Base-by-base conservation (phyloP, 139 green algal species). In the Chlamydomonas sp. region DNA sequence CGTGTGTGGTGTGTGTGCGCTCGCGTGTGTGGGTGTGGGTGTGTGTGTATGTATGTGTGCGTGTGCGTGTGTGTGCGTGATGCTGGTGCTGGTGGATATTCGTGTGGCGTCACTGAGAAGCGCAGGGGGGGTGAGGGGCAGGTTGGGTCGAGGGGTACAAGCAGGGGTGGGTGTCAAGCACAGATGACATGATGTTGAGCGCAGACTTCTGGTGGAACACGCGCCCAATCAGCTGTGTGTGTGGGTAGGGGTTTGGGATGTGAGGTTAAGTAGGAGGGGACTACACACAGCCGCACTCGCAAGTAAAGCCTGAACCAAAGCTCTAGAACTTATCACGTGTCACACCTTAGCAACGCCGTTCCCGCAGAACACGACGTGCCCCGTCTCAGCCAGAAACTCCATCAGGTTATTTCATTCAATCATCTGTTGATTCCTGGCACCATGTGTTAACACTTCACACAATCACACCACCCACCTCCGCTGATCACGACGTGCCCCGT, bases 151-250 rank as follows among this genome's bases (percentile, higher is more conserved):
- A 79, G 26, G 78, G 75, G 82, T 82, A 90, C 69, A 90, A 88
- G 67, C 85, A 90, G 75, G 87, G 82, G 2, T 82, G 84, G 0
- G 80, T 88, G 70, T 86, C 84, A 61, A 90, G 70, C 50, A 88
- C 82, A 28, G 48, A 63, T 26, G 61, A 66, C 65, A 90, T 72
- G 54, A 90, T 74, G 67, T 90, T 88, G 31, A 90, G 82, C 0
- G 83, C 81, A 4, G 6, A 35, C 54, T 63, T 47, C 31, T 74
- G 58, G 58, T 69, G 62, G 69, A 74, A 74, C n/a, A 74, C 67
- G 50, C 57, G 33, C 43, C 43, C 16, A 54, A 13, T 26, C 13
- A 16, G 43, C 43, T 54, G 13, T 26, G 16, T 54, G 16, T 54
- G 13, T 13, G 43, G 16, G 43, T 13, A 54, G 43, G 43, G 35